phyloP scores from a whole-genome alignment of 2,329 filamentous ascomycete species.

The Fusarium sambucinum region DNA sequence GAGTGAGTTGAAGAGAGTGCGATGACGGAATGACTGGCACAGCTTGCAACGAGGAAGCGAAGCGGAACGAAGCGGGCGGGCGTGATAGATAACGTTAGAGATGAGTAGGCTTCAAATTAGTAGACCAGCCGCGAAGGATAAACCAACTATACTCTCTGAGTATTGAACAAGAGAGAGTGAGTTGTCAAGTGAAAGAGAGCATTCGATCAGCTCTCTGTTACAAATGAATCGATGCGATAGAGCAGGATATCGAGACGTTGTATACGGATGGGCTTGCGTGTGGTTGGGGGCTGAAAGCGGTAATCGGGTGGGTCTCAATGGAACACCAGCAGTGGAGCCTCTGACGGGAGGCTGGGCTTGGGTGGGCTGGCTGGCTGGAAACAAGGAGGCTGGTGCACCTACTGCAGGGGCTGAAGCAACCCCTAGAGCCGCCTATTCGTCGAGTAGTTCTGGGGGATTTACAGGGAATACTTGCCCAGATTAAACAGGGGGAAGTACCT shows the following conservation, averaged over 20 bases:
- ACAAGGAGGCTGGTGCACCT: constrained; percentile 50
- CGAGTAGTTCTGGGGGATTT: constrained; percentile 33
- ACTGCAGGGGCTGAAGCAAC: constrained; percentile 44
- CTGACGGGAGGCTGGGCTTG: constrained; percentile 48
- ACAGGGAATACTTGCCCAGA: constrained; percentile 32
- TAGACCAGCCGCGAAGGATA: constrained; percentile 15
- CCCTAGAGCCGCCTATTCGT: constrained; percentile 30
- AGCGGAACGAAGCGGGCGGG: constrained; percentile 9
- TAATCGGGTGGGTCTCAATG: constrained; percentile 42
- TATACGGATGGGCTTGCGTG: constrained; percentile 48
- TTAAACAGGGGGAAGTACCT: constrained; percentile 23
- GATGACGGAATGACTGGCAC: constrained; percentile 31
- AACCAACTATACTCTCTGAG: constrained; percentile 11
- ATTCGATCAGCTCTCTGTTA: constrained; percentile 28
- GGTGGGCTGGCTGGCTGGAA: constrained; percentile 44
- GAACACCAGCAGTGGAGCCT: constrained; percentile 26
- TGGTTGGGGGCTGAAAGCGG: constrained; percentile 50
- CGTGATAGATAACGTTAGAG: background rate
- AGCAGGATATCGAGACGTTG: constrained; percentile 45
- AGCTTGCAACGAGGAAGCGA: constrained; percentile 12
- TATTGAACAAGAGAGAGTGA: constrained; percentile 27
- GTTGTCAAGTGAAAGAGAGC: constrained; percentile 24
- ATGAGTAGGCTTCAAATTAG: constrained; percentile 32
- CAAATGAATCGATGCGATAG: constrained; percentile 34
- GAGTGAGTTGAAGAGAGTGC: constrained; percentile 4